A percentile compares a stretch with the other conserved stretches of the same genome.
phyloP scores from a whole-genome alignment of 257 asterid genomes.

The Solanum appendiculatum region DNA sequence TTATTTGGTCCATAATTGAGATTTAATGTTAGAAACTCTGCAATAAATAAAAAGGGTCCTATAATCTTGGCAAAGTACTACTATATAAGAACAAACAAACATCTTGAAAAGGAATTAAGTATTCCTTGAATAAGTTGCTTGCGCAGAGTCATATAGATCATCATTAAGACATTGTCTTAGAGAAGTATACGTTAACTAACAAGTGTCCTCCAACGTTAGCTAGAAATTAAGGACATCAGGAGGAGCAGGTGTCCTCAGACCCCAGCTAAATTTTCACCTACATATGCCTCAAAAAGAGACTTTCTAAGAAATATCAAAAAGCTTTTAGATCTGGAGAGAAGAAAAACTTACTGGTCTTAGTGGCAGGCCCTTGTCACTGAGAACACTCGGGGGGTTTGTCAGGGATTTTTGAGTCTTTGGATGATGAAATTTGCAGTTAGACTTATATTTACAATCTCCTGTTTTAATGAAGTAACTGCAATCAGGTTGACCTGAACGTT shows the following conservation, averaged over 20 bases:
- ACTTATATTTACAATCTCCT: conserved; percentile 36
- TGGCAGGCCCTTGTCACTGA: conserved; percentile 46
- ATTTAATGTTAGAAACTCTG: not conserved
- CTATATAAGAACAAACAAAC: not conserved
- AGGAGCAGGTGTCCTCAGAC: not conserved
- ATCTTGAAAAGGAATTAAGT: not conserved
- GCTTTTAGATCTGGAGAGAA: not conserved
- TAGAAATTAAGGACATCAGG: not conserved
- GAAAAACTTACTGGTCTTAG: conserved; percentile 41
- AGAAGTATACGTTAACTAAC: not conserved
- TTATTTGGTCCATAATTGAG: not conserved
- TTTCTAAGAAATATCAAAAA: not conserved
- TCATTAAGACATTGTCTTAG: not conserved
- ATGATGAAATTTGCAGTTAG: conserved; percentile 33
- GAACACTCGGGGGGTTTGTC: conserved; percentile 1
- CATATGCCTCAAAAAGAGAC: not conserved
- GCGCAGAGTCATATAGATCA: not conserved
- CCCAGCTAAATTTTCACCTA: not conserved
- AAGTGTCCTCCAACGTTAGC: not conserved
- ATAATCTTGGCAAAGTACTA: not conserved
- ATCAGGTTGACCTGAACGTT: conserved; percentile 43
- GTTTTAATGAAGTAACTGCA: conserved; percentile 33
- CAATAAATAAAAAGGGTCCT: not conserved
- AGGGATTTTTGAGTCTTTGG: conserved; percentile 19
- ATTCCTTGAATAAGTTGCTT: not conserved